These are phyloP conservation scores for Amanita jacksonii DNA, from an alignment of 768 basidiomycete genomes.

Conservation along the genomic window DNA sequence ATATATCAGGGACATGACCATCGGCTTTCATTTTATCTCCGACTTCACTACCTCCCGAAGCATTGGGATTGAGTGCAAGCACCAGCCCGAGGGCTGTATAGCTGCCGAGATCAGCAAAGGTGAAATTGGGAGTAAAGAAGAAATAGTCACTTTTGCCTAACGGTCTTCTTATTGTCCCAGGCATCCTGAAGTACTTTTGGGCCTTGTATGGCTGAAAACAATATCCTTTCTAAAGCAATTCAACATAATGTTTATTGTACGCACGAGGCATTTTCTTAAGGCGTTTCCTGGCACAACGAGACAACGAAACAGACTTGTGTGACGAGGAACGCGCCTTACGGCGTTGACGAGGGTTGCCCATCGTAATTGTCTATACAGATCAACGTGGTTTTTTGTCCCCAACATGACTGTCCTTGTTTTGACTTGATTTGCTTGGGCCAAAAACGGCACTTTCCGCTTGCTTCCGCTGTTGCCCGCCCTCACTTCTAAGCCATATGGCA, in stretches of 20 bases:
- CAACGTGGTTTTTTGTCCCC: not conserved
- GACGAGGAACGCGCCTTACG: slow-evolving; percentile 73
- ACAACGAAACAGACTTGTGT: slow-evolving; percentile 66
- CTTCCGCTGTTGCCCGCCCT: slow-evolving; percentile 6
- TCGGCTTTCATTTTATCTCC: slow-evolving; percentile 9
- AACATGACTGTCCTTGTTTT: not conserved
- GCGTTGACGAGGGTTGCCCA: slow-evolving; percentile 94
- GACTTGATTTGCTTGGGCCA: not conserved
- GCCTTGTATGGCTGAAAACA: slow-evolving; percentile 57
- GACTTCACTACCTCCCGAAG: slow-evolving; percentile 59
- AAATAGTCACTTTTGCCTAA: slow-evolving; percentile 70
- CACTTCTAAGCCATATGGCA: slow-evolving; percentile 26
- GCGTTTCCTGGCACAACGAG: slow-evolving; percentile 63
- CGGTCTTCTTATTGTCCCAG: slow-evolving; percentile 84
- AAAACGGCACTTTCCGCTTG: no score
- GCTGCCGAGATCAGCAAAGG: slow-evolving; percentile 26
- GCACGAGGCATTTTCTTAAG: slow-evolving; percentile 71
- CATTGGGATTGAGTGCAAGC: slow-evolving; percentile 54
- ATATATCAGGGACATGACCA: slow-evolving; percentile 8
- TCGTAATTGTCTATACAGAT: slow-evolving; percentile 19
- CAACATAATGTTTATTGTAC: slow-evolving; percentile 16
- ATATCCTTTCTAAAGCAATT: slow-evolving; percentile 6
- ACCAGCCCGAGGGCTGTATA: slow-evolving; percentile 72
- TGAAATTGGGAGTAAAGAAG: not conserved
- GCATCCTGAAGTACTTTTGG: slow-evolving; percentile 73